These are phyloP conservation scores for Sporothrix schenckii DNA, from an alignment of 2,329 filamentous ascomycete genomes.

Conservation along the genomic window DNA sequence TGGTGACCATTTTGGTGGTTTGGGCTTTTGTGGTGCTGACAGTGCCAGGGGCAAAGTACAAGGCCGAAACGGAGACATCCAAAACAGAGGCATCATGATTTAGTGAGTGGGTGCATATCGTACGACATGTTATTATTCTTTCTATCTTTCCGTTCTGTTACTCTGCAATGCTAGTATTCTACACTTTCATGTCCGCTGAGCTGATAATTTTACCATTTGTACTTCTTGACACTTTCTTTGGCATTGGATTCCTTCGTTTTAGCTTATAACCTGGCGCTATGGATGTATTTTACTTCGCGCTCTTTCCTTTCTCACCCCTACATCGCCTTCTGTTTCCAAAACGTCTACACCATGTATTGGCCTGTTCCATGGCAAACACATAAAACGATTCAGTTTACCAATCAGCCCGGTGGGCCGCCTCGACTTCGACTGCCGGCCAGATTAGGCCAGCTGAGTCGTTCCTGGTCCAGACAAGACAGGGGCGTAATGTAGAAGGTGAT, in stretches of 20 bases:
- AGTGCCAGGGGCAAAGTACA: neutral
- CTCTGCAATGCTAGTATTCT: no score
- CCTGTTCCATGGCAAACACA: conserved; percentile 28
- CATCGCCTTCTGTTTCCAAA: neutral
- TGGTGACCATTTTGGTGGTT: neutral
- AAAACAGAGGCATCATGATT: conserved; percentile 3
- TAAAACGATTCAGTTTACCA: conserved; percentile 24
- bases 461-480: conserved; percentile 7
- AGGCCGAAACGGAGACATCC: neutral
- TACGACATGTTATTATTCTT: no score
- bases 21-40: neutral
- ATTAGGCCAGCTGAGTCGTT: neutral
- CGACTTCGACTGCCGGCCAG: conserved; percentile 16
- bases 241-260: no score
- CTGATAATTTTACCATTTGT: no score
- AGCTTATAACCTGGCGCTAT: no score
- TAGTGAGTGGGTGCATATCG: neutral
- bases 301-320: neutral
- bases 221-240: neutral
- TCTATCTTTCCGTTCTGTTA: no score
- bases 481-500: conserved; percentile 8
- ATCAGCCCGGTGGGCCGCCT: conserved; percentile 4
- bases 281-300: neutral
- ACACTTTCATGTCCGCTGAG: no score
- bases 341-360: conserved; percentile 12